A percentile compares a stretch with the other conserved stretches of the same genome.
Conservation (phyloP, 1,139 yeast species). For the Meyerozyma athensensis region DNA sequence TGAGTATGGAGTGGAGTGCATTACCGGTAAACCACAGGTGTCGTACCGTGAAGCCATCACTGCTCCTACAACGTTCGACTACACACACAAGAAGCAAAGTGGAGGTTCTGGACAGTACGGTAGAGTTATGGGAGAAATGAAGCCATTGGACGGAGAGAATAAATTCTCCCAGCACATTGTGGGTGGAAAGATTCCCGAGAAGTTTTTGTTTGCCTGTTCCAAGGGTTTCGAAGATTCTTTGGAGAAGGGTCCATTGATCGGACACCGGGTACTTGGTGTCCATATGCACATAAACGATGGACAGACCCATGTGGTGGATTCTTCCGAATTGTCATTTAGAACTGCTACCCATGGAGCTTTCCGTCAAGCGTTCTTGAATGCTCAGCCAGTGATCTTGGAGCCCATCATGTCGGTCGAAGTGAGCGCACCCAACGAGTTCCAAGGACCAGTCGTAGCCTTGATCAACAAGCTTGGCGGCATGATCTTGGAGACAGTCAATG, state of each 20-base stretch:
- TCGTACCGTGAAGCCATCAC: constrained; percentile 94
- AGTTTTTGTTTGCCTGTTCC: constrained; percentile 88
- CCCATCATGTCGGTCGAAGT: constrained; percentile 94
- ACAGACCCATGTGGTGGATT: constrained; percentile 95
- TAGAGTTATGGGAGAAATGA: constrained; percentile 85
- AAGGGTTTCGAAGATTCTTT: constrained; percentile 94
- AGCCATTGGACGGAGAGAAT: constrained; percentile 63
- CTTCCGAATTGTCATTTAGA: constrained; percentile 92
- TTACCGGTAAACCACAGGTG: constrained; percentile 96
- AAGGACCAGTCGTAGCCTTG: constrained; percentile 86
- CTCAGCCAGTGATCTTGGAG: constrained; percentile 86
- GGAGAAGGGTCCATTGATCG: constrained; percentile 95
- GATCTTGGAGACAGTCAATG: constrained; percentile 90
- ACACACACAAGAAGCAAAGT: constrained; percentile 94
- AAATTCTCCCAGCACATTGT: constrained; percentile 81
- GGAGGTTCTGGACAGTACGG: constrained; percentile 99
- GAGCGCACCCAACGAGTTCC: constrained; percentile 95
- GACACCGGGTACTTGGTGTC: constrained; percentile 89
- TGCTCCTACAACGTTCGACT: constrained; percentile 73
- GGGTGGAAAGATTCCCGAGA: constrained; percentile 96
- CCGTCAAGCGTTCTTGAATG: constrained; percentile 79
- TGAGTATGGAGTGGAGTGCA: constrained; percentile 94
- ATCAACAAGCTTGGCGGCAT: constrained; percentile 90
- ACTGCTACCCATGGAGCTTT: constrained; percentile 92
- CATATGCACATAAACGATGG: constrained; percentile 95